phyloP scores from a whole-genome alignment of 1,139 yeast genomes.

The Yamadazyma spencermartinsiae region DNA sequence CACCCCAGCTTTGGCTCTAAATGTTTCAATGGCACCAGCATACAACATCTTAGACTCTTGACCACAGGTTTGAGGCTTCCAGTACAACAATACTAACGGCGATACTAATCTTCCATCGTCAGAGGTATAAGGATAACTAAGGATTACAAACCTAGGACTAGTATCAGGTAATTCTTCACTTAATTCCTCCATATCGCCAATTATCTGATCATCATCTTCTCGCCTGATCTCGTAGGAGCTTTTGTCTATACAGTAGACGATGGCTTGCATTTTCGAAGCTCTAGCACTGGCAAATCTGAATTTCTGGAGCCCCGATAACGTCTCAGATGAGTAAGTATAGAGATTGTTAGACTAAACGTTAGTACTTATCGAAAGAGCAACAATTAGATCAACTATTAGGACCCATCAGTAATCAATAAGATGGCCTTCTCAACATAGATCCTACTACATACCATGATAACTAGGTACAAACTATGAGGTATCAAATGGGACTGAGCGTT shows the following conservation, averaged over 20 bases:
- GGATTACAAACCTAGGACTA: constrained; percentile 69
- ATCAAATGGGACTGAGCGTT: too few relatives aligned
- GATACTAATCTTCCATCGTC: constrained; percentile 71
- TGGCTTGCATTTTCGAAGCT: constrained; percentile 61
- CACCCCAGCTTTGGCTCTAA: constrained; percentile 78
- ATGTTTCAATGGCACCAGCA: constrained; percentile 84
- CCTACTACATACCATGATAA: too few relatives aligned
- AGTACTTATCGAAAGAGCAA: constrained; percentile 10
- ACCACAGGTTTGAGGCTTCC: constrained; percentile 82
- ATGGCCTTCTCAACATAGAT: too few relatives aligned
- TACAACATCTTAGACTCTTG: constrained; percentile 81
- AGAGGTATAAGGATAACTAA: constrained; percentile 73
- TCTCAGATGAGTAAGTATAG: constrained; percentile 66
- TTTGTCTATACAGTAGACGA: constrained; percentile 59
- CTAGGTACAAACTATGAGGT: too few relatives aligned
- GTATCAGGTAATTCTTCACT: constrained; percentile 81
- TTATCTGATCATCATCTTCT: constrained; percentile 42
- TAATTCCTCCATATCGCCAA: constrained; percentile 56
- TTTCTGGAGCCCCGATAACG: constrained; percentile 61
- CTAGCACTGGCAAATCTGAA: constrained; percentile 74
- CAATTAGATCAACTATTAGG: too few relatives aligned
- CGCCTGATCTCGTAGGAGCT: constrained; percentile 54
- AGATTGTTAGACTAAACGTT: constrained; percentile 40
- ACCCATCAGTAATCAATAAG: too few relatives aligned
- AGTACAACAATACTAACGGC: constrained; percentile 78